phyloP scores from a whole-genome alignment of 441 rosid species.

The Heliophila coronopifolia region DNA sequence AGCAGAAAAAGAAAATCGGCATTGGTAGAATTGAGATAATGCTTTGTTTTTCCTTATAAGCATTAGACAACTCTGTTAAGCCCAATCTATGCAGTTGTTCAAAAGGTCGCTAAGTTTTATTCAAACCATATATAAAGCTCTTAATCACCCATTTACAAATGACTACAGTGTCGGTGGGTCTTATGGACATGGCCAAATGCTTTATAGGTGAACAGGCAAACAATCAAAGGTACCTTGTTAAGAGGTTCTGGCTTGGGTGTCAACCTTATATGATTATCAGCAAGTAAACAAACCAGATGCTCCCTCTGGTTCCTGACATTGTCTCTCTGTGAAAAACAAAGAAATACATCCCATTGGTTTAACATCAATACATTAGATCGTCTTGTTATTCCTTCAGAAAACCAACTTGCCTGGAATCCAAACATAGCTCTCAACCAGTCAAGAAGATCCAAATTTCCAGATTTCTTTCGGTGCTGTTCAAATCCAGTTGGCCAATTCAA shows the following conservation, averaged over 20 bases:
- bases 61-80: neutral
- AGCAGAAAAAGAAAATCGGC: constrained; percentile 3
- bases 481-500: constrained; percentile 77
- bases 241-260: constrained; percentile 90
- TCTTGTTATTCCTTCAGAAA: constrained; percentile 13
- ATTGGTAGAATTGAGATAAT: neutral
- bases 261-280: constrained; percentile 78
- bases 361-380: neutral
- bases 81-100: constrained; percentile 10
- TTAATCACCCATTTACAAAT: neutral
- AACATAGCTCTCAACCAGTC: constrained; percentile 98
- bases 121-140: neutral
- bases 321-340: constrained; percentile 60
- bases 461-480: constrained; percentile 77
- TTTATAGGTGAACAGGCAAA: constrained; percentile 10
- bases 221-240: constrained; percentile 52
- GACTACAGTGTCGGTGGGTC: constrained; percentile 1
- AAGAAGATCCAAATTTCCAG: constrained; percentile 82
- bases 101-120: constrained; percentile 2
- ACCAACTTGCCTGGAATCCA: constrained; percentile 82
- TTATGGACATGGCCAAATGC: constrained; percentile 8
- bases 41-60: neutral
- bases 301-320: constrained; percentile 95
- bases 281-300: constrained; percentile 85
- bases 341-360: constrained; percentile 6